These are phyloP conservation scores for Viridothelium virens DNA, from an alignment of 495 filamentous ascomycete genomes.

Conservation along the genomic window DNA sequence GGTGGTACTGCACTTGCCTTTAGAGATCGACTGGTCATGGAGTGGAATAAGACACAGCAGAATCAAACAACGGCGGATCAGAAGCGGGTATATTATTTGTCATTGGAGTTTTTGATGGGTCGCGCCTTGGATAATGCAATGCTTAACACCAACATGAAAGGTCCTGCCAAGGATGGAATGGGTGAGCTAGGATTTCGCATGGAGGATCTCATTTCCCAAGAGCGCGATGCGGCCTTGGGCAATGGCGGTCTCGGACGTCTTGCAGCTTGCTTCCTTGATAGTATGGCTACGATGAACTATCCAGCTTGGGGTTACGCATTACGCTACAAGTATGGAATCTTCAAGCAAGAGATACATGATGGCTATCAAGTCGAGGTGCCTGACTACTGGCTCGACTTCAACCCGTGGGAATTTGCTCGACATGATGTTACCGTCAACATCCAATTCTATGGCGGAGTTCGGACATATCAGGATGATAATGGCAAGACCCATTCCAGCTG, in stretches of 20 bases:
- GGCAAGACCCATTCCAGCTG: constrained; percentile 67
- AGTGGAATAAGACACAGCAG: constrained; percentile 98
- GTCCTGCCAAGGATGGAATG: constrained; percentile 75
- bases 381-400: constrained; percentile 98
- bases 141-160: constrained; percentile 87
- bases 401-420: constrained; percentile 96
- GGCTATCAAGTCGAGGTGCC: constrained; percentile 96
- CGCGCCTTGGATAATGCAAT: constrained; percentile 95
- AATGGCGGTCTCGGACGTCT: constrained; percentile 93
- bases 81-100: constrained; percentile 94
- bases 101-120: constrained; percentile 95
- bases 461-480: constrained; percentile 61
- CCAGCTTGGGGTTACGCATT: constrained; percentile 96
- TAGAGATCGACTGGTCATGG: constrained; percentile 82
- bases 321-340: constrained; percentile 94
- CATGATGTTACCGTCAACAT: constrained; percentile 93
- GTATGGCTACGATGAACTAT: constrained; percentile 85
- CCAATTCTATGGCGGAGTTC: constrained; percentile 85
- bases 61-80: constrained; percentile 81
- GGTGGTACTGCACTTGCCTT: constrained; percentile 84
- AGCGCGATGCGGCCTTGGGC: constrained; percentile 92
- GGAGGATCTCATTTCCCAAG: constrained; percentile 89
- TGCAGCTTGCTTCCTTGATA: constrained; percentile 94
- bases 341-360: constrained; percentile 98
- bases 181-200: constrained; percentile 87